A percentile compares a stretch with the other conserved stretches of the same genome.
Evolutionary conservation across 805 yeast species (phyloP).

Genomic region (Wickerhamomyces ciferrii): DNA sequence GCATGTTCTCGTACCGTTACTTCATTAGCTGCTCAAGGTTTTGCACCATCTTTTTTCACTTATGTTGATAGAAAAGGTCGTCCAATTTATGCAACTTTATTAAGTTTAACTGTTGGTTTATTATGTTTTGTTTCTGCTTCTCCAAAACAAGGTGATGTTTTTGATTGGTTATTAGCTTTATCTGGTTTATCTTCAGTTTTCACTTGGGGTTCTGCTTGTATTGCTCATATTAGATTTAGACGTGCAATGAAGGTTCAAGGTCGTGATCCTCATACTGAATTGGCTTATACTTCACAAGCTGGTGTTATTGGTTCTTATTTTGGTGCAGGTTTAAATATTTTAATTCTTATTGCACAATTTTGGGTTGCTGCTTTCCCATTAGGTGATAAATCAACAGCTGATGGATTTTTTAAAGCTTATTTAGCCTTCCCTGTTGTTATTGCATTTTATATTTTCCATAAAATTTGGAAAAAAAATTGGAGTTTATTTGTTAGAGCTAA

Average conservation of each 20-base stretch:
- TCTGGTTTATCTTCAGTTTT: conserved; percentile 60
- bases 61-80: conserved; percentile 66
- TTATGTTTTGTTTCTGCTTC: conserved; percentile 56
- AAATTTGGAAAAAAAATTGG: conserved; percentile 43
- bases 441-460: conserved; percentile 52
- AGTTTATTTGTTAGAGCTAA: conserved; percentile 34
- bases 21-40: conserved; percentile 58
- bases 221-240: conserved; percentile 60
- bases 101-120: conserved; percentile 50
- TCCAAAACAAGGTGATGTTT: conserved; percentile 45
- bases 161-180: conserved; percentile 59
- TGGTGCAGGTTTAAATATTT: conserved; percentile 51
- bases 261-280: conserved; percentile 51
- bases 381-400: conserved; percentile 45
- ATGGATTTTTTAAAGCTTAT: conserved; percentile 58
- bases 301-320: conserved; percentile 66
- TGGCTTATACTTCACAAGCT: conserved; percentile 58
- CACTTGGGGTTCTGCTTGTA: conserved; percentile 58
- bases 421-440: conserved; percentile 61
- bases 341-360: conserved; percentile 71
- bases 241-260: conserved; percentile 61
- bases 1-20: conserved; percentile 64
- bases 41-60: conserved; percentile 51
- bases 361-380: conserved; percentile 78
- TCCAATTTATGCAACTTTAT: conserved; percentile 52